Base-by-base conservation (phyloP, 2,329 filamentous ascomycete genomes). In the Colletotrichum sp. region DNA sequence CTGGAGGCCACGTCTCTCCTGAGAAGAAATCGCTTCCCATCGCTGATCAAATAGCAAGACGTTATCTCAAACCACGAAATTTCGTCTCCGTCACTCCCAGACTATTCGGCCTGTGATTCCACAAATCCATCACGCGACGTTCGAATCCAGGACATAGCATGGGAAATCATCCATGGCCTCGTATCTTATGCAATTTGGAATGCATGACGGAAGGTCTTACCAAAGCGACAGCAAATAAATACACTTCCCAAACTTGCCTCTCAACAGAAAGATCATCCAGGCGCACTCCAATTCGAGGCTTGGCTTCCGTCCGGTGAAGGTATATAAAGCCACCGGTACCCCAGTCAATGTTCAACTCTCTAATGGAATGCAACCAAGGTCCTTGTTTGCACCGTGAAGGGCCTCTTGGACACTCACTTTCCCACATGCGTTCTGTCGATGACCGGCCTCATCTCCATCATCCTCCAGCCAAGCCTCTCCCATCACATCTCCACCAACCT, bases 1-100 rank as follows among this genome's bases (percentile, higher is more conserved):
- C 28, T 30, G 28, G 28, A 30, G 28, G 28, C 3, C 2, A 30
- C 2, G 26, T 44, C 5, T 10, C 39, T 44, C 2, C 1, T 0
- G 0, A n/a, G 18, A n/a, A n/a, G 18, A 44, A 0, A 12, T 44
- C 9, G 3, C 39, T 44, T 44, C 18, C 2, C 39, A 6, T 9
- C 18, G 3, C 6, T 5, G 18, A 44, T 0, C 3, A n/a, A n/a
- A 44, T 1, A n/a, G 39, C 39, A 44, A 1, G 39, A 44, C 18
- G n/a, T 12, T 0, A 12, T 1, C 1, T 44, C 9, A 44, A 24
- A 24, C 24, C 24, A 24, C 24, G 24, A 24, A 24, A 24, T 24
- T 24, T 24, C 24, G 24, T 7, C n/a, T 49, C 18, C n/a, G 6
- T 0, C 4, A 0, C 10, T 4, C 10, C 44, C 0, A 13, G 0